A percentile compares a stretch with the other conserved stretches of the same genome.
phyloP scores from a whole-genome alignment of 306 rosid species.

The Lablab purpureus region DNA sequence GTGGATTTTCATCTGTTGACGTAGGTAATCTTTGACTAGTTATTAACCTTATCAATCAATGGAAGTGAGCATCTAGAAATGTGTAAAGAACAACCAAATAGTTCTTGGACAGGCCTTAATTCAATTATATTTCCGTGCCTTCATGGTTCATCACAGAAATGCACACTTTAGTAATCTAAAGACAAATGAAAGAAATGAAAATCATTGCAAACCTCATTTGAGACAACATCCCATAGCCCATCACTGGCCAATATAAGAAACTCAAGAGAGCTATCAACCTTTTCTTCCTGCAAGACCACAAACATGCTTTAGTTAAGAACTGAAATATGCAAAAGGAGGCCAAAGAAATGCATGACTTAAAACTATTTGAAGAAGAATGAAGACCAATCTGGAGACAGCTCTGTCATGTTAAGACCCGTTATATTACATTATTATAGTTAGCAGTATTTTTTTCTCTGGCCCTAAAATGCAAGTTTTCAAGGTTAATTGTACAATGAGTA shows the following conservation, averaged over 20 bases:
- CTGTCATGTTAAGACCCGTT: neutral
- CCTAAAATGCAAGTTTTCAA: neutral
- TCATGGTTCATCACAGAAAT: conserved; percentile 3
- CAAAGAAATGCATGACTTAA: neutral
- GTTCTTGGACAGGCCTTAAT: neutral
- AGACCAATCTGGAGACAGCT: neutral
- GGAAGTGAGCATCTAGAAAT: neutral
- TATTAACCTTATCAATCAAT: neutral
- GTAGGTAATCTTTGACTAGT: conserved; percentile 3
- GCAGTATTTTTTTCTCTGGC: conserved; percentile 16
- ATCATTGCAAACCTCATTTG: conserved; percentile 76
- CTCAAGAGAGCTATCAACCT: conserved; percentile 89
- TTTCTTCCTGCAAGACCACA: conserved; percentile 78
- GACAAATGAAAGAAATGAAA: conserved; percentile 19
- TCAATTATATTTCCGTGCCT: neutral
- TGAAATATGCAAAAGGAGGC: conserved; percentile 12
- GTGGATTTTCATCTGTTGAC: neutral
- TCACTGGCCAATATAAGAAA: conserved; percentile 98
- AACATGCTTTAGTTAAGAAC: neutral
- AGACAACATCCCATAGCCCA: conserved; percentile 97
- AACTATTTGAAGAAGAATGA: conserved; percentile 23
- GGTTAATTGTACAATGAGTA: conserved; percentile 2
- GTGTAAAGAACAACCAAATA: neutral
- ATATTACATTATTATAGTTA: neutral
- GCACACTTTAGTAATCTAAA: neutral